phyloP scores from a whole-genome alignment of 305 asterid genomes.

The Solanum hybrid region DNA sequence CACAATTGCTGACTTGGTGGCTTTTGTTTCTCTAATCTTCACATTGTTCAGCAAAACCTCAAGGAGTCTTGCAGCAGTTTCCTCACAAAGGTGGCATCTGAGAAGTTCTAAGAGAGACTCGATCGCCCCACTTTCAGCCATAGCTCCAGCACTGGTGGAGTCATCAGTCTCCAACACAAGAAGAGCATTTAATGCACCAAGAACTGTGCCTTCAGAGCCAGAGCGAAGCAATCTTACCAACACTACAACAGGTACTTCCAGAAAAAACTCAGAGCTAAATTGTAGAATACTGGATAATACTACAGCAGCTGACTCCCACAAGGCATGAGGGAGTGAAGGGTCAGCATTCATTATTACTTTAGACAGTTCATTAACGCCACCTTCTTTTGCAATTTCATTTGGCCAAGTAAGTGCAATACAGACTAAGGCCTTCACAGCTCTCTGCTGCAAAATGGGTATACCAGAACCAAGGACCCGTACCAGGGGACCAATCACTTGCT shows the following conservation, averaged over 20 bases:
- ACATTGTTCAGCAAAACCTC: slow-evolving; percentile 73
- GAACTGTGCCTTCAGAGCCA: slow-evolving; percentile 59
- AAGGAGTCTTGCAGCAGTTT: slow-evolving; percentile 74
- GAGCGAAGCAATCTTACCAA: slow-evolving; percentile 85
- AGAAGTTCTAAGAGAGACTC: slow-evolving; percentile 78
- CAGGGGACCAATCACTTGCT: slow-evolving; percentile 66
- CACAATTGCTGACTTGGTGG: slow-evolving; percentile 80
- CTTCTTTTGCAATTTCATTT: slow-evolving; percentile 96
- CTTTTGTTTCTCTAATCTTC: slow-evolving; percentile 76
- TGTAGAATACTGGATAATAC: slow-evolving; percentile 69
- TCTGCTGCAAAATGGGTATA: slow-evolving; percentile 65
- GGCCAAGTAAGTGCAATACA: slow-evolving; percentile 66
- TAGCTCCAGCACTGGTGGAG: slow-evolving; percentile 82
- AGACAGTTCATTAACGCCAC: slow-evolving; percentile 92
- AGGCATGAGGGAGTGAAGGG: slow-evolving; percentile 68
- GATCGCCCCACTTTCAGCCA: slow-evolving; percentile 91
- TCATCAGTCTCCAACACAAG: slow-evolving; percentile 78
- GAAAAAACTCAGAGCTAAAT: slow-evolving; percentile 67
- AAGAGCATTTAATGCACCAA: slow-evolving; percentile 78
- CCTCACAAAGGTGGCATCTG: slow-evolving; percentile 75
- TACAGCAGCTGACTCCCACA: slow-evolving; percentile 88
- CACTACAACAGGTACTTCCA: slow-evolving; percentile 88
- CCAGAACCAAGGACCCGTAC: slow-evolving; percentile 72
- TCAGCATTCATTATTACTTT: slow-evolving; percentile 86
- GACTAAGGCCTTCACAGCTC: slow-evolving; percentile 76